Evolutionary conservation across 2,329 filamentous ascomycete species (phyloP).

Genomic region (Exophiala mesophila): DNA sequence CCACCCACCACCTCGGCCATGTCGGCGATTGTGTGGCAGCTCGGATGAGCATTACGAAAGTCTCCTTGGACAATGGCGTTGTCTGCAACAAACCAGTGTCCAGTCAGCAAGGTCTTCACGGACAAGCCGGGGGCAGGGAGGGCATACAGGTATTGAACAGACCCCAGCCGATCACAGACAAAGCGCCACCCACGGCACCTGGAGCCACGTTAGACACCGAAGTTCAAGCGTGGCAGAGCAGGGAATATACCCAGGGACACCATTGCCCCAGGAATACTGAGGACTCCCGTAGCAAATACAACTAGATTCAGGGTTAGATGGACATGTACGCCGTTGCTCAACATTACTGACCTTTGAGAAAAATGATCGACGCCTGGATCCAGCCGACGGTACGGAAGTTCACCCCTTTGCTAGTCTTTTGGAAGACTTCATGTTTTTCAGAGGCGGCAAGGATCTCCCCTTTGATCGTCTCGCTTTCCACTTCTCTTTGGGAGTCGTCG

Average conservation of each 20-base stretch:
- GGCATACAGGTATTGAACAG: conserved; percentile 44
- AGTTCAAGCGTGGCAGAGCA: too few relatives aligned
- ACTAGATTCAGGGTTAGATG: conserved; percentile 15
- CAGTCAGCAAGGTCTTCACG: too few relatives aligned
- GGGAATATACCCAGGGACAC: conserved; percentile 36
- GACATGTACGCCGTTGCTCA: background rate
- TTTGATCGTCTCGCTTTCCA: too few relatives aligned
- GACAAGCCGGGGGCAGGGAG: too few relatives aligned
- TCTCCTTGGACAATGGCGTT: conserved; percentile 47
- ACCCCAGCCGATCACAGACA: conserved; percentile 47
- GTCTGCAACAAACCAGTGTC: conserved; percentile 1
- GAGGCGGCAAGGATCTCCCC: too few relatives aligned
- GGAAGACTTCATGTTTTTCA: conserved; percentile 46
- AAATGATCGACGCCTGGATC: conserved; percentile 49
- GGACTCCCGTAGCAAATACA: conserved; percentile 44
- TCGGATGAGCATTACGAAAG: conserved; percentile 46
- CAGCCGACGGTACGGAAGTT: conserved; percentile 53
- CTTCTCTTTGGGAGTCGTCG: too few relatives aligned
- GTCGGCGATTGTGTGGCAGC: conserved; percentile 51
- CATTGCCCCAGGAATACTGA: conserved; percentile 47
- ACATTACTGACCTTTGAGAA: conserved; percentile 41
- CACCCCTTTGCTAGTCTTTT: conserved; percentile 43
- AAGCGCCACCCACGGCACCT: conserved; percentile 41
- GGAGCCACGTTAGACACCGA: too few relatives aligned
- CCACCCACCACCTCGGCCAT: conserved; percentile 57